phyloP scores from a whole-genome alignment of 148 eudicot species.

The Camellia lanceoleosa region DNA sequence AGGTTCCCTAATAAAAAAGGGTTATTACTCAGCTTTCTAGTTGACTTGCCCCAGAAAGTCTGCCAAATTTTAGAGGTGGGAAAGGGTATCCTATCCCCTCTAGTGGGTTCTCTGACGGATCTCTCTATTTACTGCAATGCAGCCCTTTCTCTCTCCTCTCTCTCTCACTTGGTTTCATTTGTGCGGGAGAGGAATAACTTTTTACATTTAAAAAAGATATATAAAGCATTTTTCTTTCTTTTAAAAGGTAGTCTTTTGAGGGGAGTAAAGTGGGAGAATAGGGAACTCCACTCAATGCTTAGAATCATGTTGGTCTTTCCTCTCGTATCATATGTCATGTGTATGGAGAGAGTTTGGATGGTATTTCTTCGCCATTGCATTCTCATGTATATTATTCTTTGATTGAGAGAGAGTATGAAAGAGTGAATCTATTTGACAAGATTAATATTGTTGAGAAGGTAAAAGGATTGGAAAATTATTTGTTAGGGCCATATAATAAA shows the following conservation, averaged over 20 bases:
- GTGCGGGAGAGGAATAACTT: not conserved
- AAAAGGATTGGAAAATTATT: no score
- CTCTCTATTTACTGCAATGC: slow-evolving; percentile 3
- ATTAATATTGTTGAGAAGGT: no score
- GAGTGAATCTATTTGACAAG: not conserved
- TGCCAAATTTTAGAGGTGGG: not conserved
- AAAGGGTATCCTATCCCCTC: slow-evolving; percentile 1
- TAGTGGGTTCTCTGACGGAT: slow-evolving; percentile 1
- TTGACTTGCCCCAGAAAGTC: slow-evolving; percentile 14
- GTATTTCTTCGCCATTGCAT: not conserved
- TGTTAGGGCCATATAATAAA: no score
- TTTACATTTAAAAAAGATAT: not conserved
- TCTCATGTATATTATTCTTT: not conserved
- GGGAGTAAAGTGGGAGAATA: not conserved
- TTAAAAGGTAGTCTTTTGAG: not conserved
- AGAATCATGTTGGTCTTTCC: not conserved
- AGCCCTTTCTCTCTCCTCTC: not conserved
- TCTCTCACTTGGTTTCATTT: not conserved
- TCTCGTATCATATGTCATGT: not conserved
- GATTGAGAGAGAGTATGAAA: not conserved
- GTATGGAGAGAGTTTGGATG: not conserved
- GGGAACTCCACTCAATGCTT: not conserved
- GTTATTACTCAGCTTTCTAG: slow-evolving; percentile 1
- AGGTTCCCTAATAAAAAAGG: slow-evolving; percentile 10
- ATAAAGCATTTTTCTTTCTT: not conserved